Evolutionary conservation across 768 basidiomycete species (phyloP).

Genomic region (Termitomyces eurrhizus): DNA sequence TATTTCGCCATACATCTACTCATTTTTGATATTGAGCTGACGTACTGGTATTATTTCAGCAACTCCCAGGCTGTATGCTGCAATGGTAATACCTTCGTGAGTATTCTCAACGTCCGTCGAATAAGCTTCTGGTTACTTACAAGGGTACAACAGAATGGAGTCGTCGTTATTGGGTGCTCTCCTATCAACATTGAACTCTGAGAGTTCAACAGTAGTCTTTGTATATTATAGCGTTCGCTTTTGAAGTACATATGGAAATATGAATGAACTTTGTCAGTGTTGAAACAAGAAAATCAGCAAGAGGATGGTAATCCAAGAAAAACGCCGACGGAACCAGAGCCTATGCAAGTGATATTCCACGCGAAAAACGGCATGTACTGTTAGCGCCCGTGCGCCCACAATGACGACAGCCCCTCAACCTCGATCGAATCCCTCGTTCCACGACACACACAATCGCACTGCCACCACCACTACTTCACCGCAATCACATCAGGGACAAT

Average conservation of each 20-base stretch:
- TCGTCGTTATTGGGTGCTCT: slow-evolving; percentile 15
- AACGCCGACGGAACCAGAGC: not conserved
- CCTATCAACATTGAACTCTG: slow-evolving; percentile 18
- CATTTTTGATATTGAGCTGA: not conserved
- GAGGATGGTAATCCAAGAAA: not conserved
- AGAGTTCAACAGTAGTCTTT: not conserved
- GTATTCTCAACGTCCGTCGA: not conserved
- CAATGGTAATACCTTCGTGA: slow-evolving; percentile 18
- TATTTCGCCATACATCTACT: not conserved
- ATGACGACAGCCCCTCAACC: too few relatives aligned
- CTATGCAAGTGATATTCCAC: not conserved
- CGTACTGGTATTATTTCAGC: not conserved
- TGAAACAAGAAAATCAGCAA: not conserved
- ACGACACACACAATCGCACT: too few relatives aligned
- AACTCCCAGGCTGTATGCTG: slow-evolving; percentile 18
- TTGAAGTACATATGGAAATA: not conserved
- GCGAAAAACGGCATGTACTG: not conserved
- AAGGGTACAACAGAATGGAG: slow-evolving; percentile 8
- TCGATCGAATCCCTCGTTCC: too few relatives aligned
- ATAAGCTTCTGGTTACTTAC: not conserved
- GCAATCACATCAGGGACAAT: too few relatives aligned
- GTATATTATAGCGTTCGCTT: not conserved
- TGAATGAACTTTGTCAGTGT: not conserved
- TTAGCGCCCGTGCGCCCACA: too few relatives aligned
- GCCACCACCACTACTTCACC: too few relatives aligned